Base-by-base conservation (phyloP, 441 rosid genomes). In the Pelargonium australe region DNA sequence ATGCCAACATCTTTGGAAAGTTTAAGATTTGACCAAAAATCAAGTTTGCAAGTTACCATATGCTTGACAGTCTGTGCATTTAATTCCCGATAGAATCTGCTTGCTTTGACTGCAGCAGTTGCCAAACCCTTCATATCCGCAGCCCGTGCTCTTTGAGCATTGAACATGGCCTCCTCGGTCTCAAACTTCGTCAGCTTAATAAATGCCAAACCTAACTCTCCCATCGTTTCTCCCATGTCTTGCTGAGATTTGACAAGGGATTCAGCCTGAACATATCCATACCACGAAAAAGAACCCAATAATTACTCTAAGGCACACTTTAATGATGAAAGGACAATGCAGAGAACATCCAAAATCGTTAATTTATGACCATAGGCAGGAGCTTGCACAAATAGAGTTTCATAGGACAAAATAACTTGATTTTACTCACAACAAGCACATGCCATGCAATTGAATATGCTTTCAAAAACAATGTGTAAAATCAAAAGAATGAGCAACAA, bases 171-270 rank as follows among this genome's bases (percentile, higher is more conserved):
- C 82, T 92, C 91, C 79, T 92, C 96, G 14, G 85, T 89, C 85
- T 92, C 96, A 72, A 89, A 92, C 77, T 89, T 92, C 0, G 95
- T 85, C 77, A 89, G 74, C 77, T 92, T 92, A 75, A 92, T 85
- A 69, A 92, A 89, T 7, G 95, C 87, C 75, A 88, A 73, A 43
- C 97, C 95, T 47, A 92, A 69, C 70, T 85, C 96, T 65, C 95
- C 96, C 90, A 88, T 84, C 37, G 97, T 89, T 71, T 89, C 97
- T 49, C 97, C 95, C 89, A 88, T 87, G 80, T 89, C 97, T 85
- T 92, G 95, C 69, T 89, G 96, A 44, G 92, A 89, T 81, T 92
- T 88, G 43, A 92, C 97, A 55, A 92, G 82, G 9, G 85, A 65
- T 76, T 88, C 96, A 19, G 96, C 97, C 96, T 92, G 79, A 69